phyloP scores from a whole-genome alignment of 169 alveolate genomes.

The Eimeria tenella region DNA sequence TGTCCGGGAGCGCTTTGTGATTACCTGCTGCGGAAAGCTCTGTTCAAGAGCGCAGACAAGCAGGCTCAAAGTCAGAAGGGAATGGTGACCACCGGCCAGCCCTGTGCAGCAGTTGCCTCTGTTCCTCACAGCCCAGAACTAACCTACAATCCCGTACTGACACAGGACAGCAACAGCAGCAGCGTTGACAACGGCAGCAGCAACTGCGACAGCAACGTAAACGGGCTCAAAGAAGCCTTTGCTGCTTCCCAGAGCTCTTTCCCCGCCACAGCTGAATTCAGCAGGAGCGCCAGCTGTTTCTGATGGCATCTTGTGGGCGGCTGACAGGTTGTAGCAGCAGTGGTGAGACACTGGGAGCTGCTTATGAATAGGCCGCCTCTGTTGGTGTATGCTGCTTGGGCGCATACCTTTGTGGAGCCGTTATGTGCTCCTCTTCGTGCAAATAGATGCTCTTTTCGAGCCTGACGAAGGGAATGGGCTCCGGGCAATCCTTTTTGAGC shows the following conservation, averaged over 20 bases:
- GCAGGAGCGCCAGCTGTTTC: background rate
- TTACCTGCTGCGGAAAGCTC: conserved; percentile 25
- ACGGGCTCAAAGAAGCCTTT: background rate
- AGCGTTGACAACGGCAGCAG: background rate
- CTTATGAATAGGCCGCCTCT: too few relatives aligned
- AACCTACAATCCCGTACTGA: background rate
- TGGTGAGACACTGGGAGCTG: too few relatives aligned
- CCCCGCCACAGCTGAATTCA: background rate
- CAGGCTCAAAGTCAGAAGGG: background rate
- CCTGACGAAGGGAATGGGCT: too few relatives aligned
- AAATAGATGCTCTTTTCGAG: too few relatives aligned
- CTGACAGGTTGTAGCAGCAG: too few relatives aligned
- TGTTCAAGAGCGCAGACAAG: conserved; percentile 14
- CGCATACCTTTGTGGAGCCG: too few relatives aligned
- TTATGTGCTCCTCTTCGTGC: too few relatives aligned
- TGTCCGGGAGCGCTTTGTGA: conserved; percentile 67
- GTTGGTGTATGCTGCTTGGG: too few relatives aligned
- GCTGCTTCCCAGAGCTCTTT: background rate
- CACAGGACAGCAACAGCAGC: conserved; percentile 19
- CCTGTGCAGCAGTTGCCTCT: background rate
- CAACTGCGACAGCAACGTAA: background rate
- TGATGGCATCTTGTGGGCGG: too few relatives aligned
- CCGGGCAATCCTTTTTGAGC: too few relatives aligned
- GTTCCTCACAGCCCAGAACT: background rate
- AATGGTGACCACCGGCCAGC: background rate